phyloP scores from a whole-genome alignment of 1,284 basidiomycete genomes.

The Heterobasidion parviporum region DNA sequence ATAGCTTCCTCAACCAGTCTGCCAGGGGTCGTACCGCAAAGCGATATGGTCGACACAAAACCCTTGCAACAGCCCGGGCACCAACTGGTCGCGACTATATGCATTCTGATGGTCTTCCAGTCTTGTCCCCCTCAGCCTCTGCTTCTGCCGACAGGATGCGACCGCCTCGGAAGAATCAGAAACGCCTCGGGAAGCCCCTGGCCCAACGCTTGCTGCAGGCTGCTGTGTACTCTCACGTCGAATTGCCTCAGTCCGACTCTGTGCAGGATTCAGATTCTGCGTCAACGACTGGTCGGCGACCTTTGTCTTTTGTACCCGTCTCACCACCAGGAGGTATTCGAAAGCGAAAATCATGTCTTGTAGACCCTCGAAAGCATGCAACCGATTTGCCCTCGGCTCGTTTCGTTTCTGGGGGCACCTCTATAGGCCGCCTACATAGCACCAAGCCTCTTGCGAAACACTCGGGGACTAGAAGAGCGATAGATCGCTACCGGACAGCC shows the following conservation, averaged over 20 bases:
- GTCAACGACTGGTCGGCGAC: slow-evolving; percentile 10
- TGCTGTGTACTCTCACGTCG: slow-evolving; percentile 13
- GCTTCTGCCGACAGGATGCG: background rate
- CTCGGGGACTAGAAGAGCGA: too few species aligned
- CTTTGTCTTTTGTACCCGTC: slow-evolving; percentile 14
- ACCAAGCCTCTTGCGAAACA: too few species aligned
- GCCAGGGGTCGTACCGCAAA: background rate
- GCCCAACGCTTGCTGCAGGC: slow-evolving; percentile 17
- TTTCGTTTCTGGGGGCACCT: background rate
- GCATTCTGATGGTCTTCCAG: background rate
- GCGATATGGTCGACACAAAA: too few species aligned
- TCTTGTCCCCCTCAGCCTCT: background rate
- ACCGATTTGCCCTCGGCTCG: background rate
- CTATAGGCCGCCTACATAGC: too few species aligned
- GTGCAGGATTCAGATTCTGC: background rate
- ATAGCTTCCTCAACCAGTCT: background rate
- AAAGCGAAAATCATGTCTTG: background rate
- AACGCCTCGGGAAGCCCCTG: slow-evolving; percentile 9
- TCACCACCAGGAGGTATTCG: slow-evolving; percentile 1
- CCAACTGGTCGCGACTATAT: background rate
- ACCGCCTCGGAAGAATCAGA: slow-evolving; percentile 4
- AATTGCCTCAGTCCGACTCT: slow-evolving; percentile 3
- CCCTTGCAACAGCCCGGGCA: too few species aligned
- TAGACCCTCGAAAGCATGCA: background rate
- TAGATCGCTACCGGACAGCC: too few species aligned